A percentile compares a stretch with the other conserved stretches of the same genome.
phyloP scores from a whole-genome alignment of 2,329 filamentous ascomycete genomes.

The Fusarium veterinarium region DNA sequence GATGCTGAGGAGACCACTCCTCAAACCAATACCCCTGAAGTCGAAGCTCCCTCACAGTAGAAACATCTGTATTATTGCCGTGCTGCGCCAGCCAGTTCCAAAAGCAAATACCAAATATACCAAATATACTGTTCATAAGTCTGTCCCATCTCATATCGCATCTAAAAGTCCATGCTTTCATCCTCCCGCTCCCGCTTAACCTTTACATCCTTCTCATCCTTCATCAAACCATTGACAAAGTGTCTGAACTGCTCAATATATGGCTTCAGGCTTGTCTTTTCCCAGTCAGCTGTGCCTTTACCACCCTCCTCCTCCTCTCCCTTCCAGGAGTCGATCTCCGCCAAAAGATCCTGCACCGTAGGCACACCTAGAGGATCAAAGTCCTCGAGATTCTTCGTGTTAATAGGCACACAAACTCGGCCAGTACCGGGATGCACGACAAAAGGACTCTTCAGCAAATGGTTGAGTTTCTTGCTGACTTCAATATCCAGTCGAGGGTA shows the following conservation, averaged over 20 bases:
- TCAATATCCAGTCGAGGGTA: conserved; percentile 97
- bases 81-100: conserved; percentile 34
- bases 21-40: conserved; percentile 6
- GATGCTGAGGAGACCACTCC: conserved; percentile 5
- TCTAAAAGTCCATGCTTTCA: conserved; percentile 64
- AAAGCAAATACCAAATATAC: conserved; percentile 31
- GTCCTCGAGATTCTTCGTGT: conserved; percentile 75
- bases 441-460: conserved; percentile 97
- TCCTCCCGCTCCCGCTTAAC: conserved; percentile 69
- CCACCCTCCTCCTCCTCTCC: conserved; percentile 52
- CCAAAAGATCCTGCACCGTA: conserved; percentile 83
- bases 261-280: conserved; percentile 94
- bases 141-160: conserved; percentile 12
- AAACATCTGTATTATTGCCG: conserved; percentile 30
- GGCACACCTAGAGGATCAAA: conserved; percentile 93
- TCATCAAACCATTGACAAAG: conserved; percentile 83
- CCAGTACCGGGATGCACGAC: conserved; percentile 96
- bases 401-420: conserved; percentile 94
- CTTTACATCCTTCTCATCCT: conserved; percentile 72
- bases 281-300: conserved; percentile 79
- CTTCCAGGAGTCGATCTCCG: conserved; percentile 88
- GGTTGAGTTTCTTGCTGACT: conserved; percentile 97
- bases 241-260: conserved; percentile 90
- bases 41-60: conserved; percentile 20
- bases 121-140: conserved; percentile 33